Conservation (phyloP, 2,329 filamentous ascomycete genomes). For the Talaromyces sp. region DNA sequence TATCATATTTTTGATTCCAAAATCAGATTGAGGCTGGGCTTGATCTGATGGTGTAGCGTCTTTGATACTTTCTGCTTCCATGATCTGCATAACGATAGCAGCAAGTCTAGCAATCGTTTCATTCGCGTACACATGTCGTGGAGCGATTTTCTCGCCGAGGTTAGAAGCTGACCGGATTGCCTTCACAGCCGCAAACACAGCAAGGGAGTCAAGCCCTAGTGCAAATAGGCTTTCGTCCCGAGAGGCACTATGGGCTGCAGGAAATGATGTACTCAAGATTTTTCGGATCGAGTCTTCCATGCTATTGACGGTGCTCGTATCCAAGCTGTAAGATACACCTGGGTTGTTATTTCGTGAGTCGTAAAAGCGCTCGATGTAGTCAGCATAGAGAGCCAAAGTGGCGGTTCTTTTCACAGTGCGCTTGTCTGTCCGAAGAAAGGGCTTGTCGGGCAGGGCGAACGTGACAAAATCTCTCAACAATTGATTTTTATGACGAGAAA, state of each 20-base stretch:
- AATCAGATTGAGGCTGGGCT: not conserved
- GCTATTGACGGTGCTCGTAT: not conserved
- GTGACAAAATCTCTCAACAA: slow-evolving; percentile 15
- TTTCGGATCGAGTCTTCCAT: slow-evolving; percentile 3
- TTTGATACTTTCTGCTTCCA: not conserved
- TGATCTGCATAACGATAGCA: not conserved
- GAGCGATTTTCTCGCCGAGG: not conserved
- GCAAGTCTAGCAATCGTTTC: slow-evolving; percentile 8
- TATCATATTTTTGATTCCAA: not conserved
- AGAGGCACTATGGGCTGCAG: not conserved
- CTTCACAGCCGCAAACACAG: slow-evolving; percentile 8
- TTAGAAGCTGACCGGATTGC: not conserved
- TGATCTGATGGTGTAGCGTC: not conserved
- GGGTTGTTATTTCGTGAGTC: not conserved
- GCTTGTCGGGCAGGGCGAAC: slow-evolving; percentile 5
- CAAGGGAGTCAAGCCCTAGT: slow-evolving; percentile 11
- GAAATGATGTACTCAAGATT: not conserved
- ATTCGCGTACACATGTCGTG: slow-evolving; percentile 11
- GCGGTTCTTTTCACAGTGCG: slow-evolving; percentile 12
- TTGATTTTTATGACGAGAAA: slow-evolving; percentile 15
- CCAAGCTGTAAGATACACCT: not conserved
- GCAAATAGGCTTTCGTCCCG: not conserved
- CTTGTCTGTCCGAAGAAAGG: slow-evolving; percentile 16
- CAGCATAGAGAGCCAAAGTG: slow-evolving; percentile 7
- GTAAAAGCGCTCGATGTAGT: slow-evolving; percentile 18